A percentile compares a stretch with the other conserved stretches of the same genome.
These are phyloP conservation scores for Neobulgaria alba DNA, from an alignment of 2,329 filamentous ascomycete genomes.

Conservation along the genomic window DNA sequence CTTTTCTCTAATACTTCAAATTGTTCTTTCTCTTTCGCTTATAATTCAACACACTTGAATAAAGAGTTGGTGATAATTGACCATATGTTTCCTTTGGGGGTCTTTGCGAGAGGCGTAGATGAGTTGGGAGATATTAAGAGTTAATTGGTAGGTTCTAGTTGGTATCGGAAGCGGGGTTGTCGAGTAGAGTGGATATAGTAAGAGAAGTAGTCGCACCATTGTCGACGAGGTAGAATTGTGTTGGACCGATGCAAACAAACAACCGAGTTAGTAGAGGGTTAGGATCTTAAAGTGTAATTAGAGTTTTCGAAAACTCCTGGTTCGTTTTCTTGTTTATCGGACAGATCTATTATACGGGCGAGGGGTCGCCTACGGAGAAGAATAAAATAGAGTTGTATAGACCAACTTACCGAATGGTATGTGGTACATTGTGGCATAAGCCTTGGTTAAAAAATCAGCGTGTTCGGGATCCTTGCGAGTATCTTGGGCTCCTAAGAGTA, in stretches of 20 bases:
- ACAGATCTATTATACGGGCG: not conserved
- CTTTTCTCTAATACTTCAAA: no score
- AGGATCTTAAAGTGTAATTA: not conserved
- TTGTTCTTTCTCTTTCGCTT: no score
- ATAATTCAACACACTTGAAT: no score
- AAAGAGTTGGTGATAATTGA: constrained; percentile 6
- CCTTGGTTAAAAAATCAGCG: not conserved
- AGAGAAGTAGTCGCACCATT: constrained; percentile 5
- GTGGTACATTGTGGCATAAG: constrained; percentile 1
- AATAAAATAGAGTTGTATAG: constrained; percentile 4
- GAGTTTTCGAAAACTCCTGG: not conserved
- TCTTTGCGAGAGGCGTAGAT: constrained; percentile 9
- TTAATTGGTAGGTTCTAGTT: constrained; percentile 1
- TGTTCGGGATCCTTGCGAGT: constrained; percentile 4
- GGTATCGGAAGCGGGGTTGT: not conserved
- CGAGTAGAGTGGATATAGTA: constrained; percentile 4
- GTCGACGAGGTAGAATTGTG: constrained; percentile 1
- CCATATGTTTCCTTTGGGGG: constrained; percentile 4
- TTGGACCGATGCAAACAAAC: constrained; percentile 1
- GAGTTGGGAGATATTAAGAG: constrained; percentile 6
- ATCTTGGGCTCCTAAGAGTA: no score
- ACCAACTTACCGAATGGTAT: constrained; percentile 3
- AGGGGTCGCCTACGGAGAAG: constrained; percentile 1
- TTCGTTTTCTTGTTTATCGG: not conserved
- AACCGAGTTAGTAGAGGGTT: constrained; percentile 1